Conservation (phyloP, 202 grass and related monocot genomes). For the Carex arenaria region DNA sequence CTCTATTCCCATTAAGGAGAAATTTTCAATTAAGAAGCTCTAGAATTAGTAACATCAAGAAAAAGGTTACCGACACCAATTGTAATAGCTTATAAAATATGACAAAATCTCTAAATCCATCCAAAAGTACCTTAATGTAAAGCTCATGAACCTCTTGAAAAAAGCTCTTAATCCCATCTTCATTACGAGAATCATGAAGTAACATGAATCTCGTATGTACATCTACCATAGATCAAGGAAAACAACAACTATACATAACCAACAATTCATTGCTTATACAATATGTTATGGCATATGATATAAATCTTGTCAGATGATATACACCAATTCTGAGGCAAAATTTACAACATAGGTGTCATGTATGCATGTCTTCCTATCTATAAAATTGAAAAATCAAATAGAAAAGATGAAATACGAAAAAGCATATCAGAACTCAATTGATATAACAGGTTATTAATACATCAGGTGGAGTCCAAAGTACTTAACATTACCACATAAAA, state of each 20-base stretch:
- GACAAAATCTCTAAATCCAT: not conserved
- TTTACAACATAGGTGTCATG: not conserved
- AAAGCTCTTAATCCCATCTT: slow-evolving; percentile 92
- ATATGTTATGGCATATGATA: not conserved
- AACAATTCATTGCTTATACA: not conserved
- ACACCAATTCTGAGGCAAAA: not conserved
- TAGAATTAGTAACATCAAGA: not conserved
- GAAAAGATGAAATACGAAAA: not conserved
- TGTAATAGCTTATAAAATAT: not conserved
- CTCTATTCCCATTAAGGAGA: not conserved
- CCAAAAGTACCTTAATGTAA: slow-evolving; percentile 63
- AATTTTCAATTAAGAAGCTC: not conserved
- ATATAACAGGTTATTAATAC: not conserved
- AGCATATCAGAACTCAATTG: not conserved
- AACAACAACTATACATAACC: slow-evolving; percentile 14
- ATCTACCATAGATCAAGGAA: slow-evolving; percentile 41
- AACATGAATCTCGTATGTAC: slow-evolving; percentile 91
- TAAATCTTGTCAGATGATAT: not conserved
- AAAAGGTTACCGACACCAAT: not conserved
- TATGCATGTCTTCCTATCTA: not conserved
- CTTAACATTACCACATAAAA: not conserved
- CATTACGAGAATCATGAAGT: slow-evolving; percentile 85
- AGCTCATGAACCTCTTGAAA: slow-evolving; percentile 96
- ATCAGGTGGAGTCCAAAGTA: not conserved
- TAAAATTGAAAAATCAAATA: not conserved